phyloP scores from a whole-genome alignment of 2,329 filamentous ascomycete genomes.

The Trichoderma brevicompactum region DNA sequence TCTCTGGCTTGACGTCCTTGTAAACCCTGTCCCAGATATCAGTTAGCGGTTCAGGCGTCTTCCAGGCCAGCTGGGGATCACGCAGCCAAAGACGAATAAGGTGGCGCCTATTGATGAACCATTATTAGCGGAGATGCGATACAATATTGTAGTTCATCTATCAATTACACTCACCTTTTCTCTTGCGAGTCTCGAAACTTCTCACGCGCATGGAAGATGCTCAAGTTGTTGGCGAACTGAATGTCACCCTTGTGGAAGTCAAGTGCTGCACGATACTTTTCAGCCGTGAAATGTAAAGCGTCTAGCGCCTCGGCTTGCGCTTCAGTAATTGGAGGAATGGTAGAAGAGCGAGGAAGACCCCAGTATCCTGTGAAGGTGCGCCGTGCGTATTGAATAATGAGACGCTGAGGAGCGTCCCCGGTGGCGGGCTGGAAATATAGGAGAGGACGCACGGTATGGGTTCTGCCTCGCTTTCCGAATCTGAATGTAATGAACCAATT shows the following conservation, averaged over 20 bases:
- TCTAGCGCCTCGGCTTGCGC: slow-evolving; percentile 59
- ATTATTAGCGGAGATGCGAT: not conserved
- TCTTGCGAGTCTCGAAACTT: slow-evolving; percentile 51
- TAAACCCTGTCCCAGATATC: slow-evolving; percentile 59
- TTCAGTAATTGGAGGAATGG: slow-evolving; percentile 61
- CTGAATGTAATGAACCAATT: slow-evolving; percentile 39
- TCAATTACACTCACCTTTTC: slow-evolving; percentile 47
- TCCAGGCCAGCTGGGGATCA: slow-evolving; percentile 55
- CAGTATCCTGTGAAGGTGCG: slow-evolving; percentile 63
- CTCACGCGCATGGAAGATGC: slow-evolving; percentile 57
- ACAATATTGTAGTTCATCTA: slow-evolving; percentile 25
- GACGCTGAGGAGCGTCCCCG: slow-evolving; percentile 51
- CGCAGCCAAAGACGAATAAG: slow-evolving; percentile 56
- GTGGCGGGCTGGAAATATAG: slow-evolving; percentile 60
- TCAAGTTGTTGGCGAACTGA: slow-evolving; percentile 60
- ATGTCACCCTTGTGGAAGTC: slow-evolving; percentile 57
- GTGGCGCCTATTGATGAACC: slow-evolving; percentile 45
- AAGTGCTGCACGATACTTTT: slow-evolving; percentile 50
- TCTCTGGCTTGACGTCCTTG: slow-evolving; percentile 54
- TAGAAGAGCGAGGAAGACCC: slow-evolving; percentile 54
- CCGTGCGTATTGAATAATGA: slow-evolving; percentile 65
- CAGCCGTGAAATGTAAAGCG: slow-evolving; percentile 54
- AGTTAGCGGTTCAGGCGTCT: slow-evolving; percentile 50
- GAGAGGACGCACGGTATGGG: slow-evolving; percentile 49
- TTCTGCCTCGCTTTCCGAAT: slow-evolving; percentile 53